Conservation (phyloP, 225 moss, liverwort and hornwort genomes). For the Rhytidiadelphus loreus region DNA sequence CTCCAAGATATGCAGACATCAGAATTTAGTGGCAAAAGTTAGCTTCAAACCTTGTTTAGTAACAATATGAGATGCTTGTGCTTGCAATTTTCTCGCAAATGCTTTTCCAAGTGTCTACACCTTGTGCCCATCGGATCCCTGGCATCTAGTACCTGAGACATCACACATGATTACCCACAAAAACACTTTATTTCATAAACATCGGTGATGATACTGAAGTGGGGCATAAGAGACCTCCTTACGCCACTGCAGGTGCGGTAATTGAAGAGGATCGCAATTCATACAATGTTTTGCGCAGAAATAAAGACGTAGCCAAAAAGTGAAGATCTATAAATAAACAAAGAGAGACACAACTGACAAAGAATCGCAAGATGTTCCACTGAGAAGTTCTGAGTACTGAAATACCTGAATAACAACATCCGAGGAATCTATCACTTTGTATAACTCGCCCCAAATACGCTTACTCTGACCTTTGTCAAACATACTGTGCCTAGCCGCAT, state of each 20-base stretch:
- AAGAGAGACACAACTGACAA: neutral
- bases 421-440: constrained; percentile 98
- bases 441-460: constrained; percentile 99
- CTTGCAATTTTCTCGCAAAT: constrained; percentile 89
- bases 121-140: constrained; percentile 94
- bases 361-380: neutral
- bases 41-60: constrained; percentile 65
- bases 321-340: neutral
- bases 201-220: neutral
- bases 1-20: neutral
- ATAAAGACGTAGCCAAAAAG: neutral
- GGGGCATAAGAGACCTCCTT: neutral
- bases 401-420: constrained; percentile 92
- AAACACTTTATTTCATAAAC: neutral
- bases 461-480: constrained; percentile 99
- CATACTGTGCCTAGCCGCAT: constrained; percentile 87
- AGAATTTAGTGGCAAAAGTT: neutral
- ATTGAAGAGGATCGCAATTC: neutral
- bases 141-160: constrained; percentile 73
- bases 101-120: constrained; percentile 86
- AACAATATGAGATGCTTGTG: constrained; percentile 95
- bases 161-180: neutral
- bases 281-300: neutral
- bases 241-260: neutral
- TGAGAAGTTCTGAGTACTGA: neutral